A percentile compares a stretch with the other conserved stretches of the same genome.
phyloP scores from a whole-genome alignment of 2,329 filamentous ascomycete species.

The Fusarium sulawesiense region DNA sequence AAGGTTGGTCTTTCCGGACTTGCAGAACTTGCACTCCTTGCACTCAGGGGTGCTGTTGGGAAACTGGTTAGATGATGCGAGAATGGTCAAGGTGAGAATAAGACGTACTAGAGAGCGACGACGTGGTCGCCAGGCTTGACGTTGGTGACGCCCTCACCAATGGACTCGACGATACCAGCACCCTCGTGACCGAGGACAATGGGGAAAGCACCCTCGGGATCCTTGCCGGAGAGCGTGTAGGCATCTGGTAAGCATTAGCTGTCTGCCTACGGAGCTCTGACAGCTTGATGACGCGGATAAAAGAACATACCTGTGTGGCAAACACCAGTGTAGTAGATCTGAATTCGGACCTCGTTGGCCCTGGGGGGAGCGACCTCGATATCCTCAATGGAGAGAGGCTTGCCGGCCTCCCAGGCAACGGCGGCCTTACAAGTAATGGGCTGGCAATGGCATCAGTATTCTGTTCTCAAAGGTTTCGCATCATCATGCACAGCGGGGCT shows the following conservation, averaged over 20 bases:
- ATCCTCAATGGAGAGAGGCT: slow-evolving; percentile 89
- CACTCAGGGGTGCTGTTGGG: slow-evolving; percentile 87
- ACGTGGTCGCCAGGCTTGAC: slow-evolving; percentile 96
- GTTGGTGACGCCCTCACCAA: slow-evolving; percentile 93
- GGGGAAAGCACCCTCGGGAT: slow-evolving; percentile 94
- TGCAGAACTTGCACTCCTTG: slow-evolving; percentile 99
- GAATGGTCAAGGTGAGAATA: background rate
- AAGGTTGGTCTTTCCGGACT: slow-evolving; percentile 98
- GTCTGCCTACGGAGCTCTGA: background rate
- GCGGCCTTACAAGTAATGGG: slow-evolving; percentile 97
- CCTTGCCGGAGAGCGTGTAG: slow-evolving; percentile 95
- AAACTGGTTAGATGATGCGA: slow-evolving; percentile 15
- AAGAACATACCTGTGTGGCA: slow-evolving; percentile 86
- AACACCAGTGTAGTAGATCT: slow-evolving; percentile 98
- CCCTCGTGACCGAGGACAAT: slow-evolving; percentile 91
- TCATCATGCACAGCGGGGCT: slow-evolving; percentile 39
- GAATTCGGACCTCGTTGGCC: slow-evolving; percentile 94
- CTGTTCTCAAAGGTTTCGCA: slow-evolving; percentile 17
- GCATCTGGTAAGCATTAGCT: slow-evolving; percentile 69
- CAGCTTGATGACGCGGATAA: slow-evolving; percentile 15
- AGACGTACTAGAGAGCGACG: slow-evolving; percentile 81
- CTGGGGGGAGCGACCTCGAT: slow-evolving; percentile 90
- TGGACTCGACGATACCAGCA: slow-evolving; percentile 90
- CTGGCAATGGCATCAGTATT: slow-evolving; percentile 58
- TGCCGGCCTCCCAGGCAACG: slow-evolving; percentile 95